These are phyloP conservation scores for Pseudonitzschia multistriata DNA, from an alignment of 108 stramenopile genomes.

Conservation along the genomic window DNA sequence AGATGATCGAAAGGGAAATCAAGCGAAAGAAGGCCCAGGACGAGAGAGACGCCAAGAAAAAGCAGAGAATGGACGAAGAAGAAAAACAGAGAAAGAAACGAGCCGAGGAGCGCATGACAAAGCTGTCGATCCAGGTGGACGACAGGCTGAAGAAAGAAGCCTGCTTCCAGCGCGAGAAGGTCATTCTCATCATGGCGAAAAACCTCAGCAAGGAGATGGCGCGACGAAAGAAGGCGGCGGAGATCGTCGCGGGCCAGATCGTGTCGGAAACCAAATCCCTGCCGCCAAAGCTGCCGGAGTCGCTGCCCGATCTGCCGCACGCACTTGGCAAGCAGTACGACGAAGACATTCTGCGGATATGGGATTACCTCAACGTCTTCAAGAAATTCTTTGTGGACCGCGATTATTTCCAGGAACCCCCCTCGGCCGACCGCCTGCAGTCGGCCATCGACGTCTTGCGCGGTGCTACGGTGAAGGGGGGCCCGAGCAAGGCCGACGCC, in stretches of 20 bases:
- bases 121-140: conserved; percentile 70
- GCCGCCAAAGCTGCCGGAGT: background rate
- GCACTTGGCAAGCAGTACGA: conserved; percentile 61
- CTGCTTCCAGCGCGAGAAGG: conserved; percentile 63
- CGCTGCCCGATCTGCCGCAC: conserved; percentile 39
- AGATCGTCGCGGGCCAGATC: conserved; percentile 55
- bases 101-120: conserved; percentile 65
- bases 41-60: conserved; percentile 57
- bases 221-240: conserved; percentile 68
- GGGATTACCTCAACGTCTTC: conserved; percentile 81
- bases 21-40: conserved; percentile 65
- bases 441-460: conserved; percentile 56
- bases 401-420: conserved; percentile 42
- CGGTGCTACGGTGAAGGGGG: conserved; percentile 19
- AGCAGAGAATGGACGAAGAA: conserved; percentile 69
- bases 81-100: conserved; percentile 71
- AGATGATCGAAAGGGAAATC: conserved; percentile 44
- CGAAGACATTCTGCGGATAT: conserved; percentile 71
- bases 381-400: conserved; percentile 52
- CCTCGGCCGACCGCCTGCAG: conserved; percentile 72
- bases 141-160: conserved; percentile 81
- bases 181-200: conserved; percentile 56
- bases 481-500: conserved; percentile 39
- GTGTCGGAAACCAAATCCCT: conserved; percentile 9
- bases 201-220: conserved; percentile 63